phyloP scores from a whole-genome alignment of 2,329 filamentous ascomycete species.

The Davidsoniella australis region DNA sequence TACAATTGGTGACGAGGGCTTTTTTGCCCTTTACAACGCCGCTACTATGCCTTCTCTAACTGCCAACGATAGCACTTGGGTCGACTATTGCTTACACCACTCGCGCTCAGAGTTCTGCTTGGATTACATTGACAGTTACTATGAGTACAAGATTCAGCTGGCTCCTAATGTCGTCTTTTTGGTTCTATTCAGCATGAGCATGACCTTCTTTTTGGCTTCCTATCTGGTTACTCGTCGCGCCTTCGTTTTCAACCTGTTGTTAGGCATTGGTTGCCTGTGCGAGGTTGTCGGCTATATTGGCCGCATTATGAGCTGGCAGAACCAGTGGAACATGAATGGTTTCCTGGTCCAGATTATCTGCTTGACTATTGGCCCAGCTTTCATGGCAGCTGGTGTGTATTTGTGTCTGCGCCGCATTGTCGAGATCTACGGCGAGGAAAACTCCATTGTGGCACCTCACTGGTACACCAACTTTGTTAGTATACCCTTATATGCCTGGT shows the following conservation, averaged over 20 bases:
- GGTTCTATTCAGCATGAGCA: constrained; percentile 30
- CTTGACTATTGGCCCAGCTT: constrained; percentile 47
- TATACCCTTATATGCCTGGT: constrained; percentile 11
- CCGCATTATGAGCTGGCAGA: constrained; percentile 35
- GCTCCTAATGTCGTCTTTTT: constrained; percentile 35
- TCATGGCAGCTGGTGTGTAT: constrained; percentile 47
- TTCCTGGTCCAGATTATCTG: constrained; percentile 46
- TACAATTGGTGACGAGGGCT: background rate
- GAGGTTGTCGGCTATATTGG: constrained; percentile 48
- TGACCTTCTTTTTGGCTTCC: constrained; percentile 24
- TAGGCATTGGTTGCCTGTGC: constrained; percentile 34
- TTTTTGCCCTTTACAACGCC: constrained; percentile 8
- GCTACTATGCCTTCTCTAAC: constrained; percentile 3
- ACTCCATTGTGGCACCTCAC: constrained; percentile 29
- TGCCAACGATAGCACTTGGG: constrained; percentile 1
- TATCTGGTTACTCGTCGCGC: constrained; percentile 29
- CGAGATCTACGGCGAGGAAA: constrained; percentile 28
- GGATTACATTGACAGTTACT: constrained; percentile 22
- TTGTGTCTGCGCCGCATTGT: constrained; percentile 38
- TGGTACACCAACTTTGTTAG: constrained; percentile 30
- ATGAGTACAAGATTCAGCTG: constrained; percentile 37
- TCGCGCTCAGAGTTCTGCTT: constrained; percentile 18
- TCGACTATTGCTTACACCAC: constrained; percentile 18
- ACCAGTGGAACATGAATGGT: constrained; percentile 38
- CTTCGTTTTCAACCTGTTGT: constrained; percentile 33